phyloP scores from a whole-genome alignment of 805 yeast genomes.

The Candida qinlingensis region DNA sequence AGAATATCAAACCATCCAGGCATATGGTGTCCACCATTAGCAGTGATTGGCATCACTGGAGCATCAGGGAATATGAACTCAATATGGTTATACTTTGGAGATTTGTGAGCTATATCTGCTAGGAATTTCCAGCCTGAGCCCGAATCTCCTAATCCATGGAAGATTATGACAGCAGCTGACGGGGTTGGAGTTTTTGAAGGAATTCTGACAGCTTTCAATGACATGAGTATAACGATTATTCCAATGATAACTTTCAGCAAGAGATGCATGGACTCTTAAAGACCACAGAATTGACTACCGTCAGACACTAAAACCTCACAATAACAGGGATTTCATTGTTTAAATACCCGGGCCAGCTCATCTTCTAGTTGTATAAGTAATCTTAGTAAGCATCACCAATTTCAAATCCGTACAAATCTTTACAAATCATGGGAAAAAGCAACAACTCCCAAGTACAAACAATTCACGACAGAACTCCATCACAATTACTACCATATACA shows the following conservation, averaged over 20 bases:
- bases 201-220: conserved; percentile 25
- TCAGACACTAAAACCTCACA: too few relatives aligned
- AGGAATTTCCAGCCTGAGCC: conserved; percentile 87
- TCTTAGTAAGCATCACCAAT: too few relatives aligned
- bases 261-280: neutral
- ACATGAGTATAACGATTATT: neutral
- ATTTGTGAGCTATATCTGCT: conserved; percentile 50
- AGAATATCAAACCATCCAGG: conserved; percentile 85
- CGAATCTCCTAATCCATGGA: conserved; percentile 90
- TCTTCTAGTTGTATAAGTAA: too few relatives aligned
- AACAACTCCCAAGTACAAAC: too few relatives aligned
- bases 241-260: neutral
- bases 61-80: conserved; percentile 91
- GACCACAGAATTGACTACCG: too few relatives aligned
- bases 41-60: conserved; percentile 63
- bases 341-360: too few relatives aligned
- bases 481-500: neutral
- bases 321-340: too few relatives aligned
- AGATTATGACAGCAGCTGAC: conserved; percentile 61
- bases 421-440: too few relatives aligned
- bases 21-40: conserved; percentile 58
- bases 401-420: too few relatives aligned
- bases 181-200: conserved; percentile 31
- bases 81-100: conserved; percentile 42
- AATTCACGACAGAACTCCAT: too few relatives aligned